Conservation (phyloP, 768 basidiomycete genomes). For the Polyporus arcularius region DNA sequence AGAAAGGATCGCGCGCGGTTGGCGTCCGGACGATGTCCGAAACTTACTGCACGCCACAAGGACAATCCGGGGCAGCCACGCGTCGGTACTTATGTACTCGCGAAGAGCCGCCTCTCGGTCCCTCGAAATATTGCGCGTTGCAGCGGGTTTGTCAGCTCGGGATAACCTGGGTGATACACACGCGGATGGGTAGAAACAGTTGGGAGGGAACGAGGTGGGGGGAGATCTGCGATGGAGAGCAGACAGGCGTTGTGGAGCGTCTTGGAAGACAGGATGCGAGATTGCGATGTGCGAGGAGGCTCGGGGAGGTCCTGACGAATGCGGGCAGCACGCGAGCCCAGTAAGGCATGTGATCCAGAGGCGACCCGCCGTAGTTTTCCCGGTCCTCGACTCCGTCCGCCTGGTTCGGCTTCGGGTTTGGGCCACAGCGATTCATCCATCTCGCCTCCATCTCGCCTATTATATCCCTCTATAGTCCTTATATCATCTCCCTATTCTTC, state of each 20-base stretch:
- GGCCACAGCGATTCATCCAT: neutral
- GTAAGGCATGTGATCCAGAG: neutral
- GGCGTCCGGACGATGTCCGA: no score
- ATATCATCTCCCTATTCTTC: neutral
- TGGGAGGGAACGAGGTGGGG: neutral
- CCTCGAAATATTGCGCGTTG: no score
- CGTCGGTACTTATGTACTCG: no score
- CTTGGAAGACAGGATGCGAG: neutral
- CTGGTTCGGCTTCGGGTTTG: neutral
- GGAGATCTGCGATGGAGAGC: neutral
- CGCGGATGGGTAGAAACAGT: neutral
- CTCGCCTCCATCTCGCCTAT: neutral
- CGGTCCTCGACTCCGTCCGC: constrained; percentile 13
- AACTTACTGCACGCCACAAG: neutral
- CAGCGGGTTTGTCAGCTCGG: neutral
- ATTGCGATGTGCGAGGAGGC: constrained; percentile 2
- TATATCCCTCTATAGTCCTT: constrained; percentile 1
- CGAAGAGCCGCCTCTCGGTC: no score
- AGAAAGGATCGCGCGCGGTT: no score
- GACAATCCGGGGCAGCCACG: constrained; percentile 11
- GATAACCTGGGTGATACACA: neutral
- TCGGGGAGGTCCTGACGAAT: neutral
- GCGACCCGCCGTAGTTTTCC: constrained; percentile 11
- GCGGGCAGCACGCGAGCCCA: constrained; percentile 11
- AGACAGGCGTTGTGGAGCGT: constrained; percentile 9